phyloP scores from a whole-genome alignment of 78 protist genomes.

The Dictyostelium intermedium region DNA sequence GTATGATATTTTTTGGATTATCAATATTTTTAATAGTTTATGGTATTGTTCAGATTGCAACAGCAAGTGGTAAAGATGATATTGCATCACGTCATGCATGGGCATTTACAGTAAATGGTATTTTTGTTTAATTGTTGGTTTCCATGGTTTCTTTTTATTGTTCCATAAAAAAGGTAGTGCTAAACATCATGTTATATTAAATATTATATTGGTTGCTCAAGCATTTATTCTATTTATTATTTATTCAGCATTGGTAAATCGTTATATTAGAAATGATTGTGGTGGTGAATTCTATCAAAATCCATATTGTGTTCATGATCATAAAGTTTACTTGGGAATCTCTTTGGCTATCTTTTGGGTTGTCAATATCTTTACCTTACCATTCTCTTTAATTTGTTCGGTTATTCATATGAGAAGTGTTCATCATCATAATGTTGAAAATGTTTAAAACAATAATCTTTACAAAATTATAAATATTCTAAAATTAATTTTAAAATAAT shows the following conservation, averaged over 20 bases:
- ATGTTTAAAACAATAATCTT: too few species aligned
- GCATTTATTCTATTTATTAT: conserved; percentile 24
- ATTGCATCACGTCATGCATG: conserved; percentile 31
- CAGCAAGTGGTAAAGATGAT: conserved; percentile 6
- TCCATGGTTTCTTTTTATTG: not conserved
- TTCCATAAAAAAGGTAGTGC: not conserved
- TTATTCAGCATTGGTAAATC: conserved; percentile 24
- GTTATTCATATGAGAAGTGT: not conserved
- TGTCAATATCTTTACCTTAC: conserved; percentile 7
- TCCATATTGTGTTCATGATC: conserved; percentile 12
- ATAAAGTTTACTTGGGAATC: conserved; percentile 14
- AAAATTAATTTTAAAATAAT: not conserved
- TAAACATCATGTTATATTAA: not conserved
- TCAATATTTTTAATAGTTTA: not conserved
- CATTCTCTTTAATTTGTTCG: not conserved
- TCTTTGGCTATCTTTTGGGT: conserved; percentile 39
- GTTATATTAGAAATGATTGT: conserved; percentile 29
- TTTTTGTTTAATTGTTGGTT: conserved; percentile 46
- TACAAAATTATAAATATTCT: too few species aligned
- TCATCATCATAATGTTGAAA: not conserved
- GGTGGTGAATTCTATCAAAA: not conserved
- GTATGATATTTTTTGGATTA: not conserved
- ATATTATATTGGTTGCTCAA: not conserved
- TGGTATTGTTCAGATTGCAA: conserved; percentile 51
- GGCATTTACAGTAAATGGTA: conserved; percentile 61